A percentile compares a stretch with the other conserved stretches of the same genome.
Evolutionary conservation across 305 asterid species (phyloP).

Genomic region (Fraxinus latifolia): DNA sequence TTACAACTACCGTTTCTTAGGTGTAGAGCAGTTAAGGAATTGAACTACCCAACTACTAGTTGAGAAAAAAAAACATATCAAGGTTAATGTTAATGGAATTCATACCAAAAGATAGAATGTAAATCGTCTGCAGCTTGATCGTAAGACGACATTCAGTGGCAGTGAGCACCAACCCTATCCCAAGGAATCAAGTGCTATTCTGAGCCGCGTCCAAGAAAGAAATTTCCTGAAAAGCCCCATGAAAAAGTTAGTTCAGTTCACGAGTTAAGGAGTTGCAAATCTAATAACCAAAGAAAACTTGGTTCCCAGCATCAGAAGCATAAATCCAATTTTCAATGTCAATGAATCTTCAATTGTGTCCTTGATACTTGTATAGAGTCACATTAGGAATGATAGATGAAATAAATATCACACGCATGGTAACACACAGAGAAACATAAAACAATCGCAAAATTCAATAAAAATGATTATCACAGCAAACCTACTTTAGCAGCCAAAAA

Average conservation of each 20-base stretch:
- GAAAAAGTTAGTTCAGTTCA: constrained; percentile 1
- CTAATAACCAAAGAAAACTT: not conserved
- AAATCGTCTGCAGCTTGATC: constrained; percentile 14
- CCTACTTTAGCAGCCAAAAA: not conserved
- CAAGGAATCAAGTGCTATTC: constrained; percentile 85
- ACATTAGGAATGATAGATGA: not conserved
- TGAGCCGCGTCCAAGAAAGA: constrained; percentile 87
- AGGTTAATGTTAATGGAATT: constrained; percentile 14
- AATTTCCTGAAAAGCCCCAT: constrained; percentile 57
- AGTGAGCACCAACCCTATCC: constrained; percentile 76
- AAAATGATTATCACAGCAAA: not conserved
- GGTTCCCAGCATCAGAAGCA: constrained; percentile 13
- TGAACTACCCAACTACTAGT: not conserved
- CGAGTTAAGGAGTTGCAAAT: constrained; percentile 8
- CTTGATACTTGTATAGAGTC: not conserved
- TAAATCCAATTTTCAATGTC: not conserved
- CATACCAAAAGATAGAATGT: constrained; percentile 19
- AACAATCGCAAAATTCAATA: not conserved
- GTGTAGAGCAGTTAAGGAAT: not conserved
- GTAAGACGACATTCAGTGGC: constrained; percentile 18
- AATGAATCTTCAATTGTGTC: not conserved
- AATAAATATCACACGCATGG: not conserved
- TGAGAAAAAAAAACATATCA: not conserved
- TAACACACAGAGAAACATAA: not conserved
- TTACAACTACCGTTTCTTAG: not conserved